Base-by-base conservation (phyloP, 306 rosid species). In the Begonia loranthoides region DNA sequence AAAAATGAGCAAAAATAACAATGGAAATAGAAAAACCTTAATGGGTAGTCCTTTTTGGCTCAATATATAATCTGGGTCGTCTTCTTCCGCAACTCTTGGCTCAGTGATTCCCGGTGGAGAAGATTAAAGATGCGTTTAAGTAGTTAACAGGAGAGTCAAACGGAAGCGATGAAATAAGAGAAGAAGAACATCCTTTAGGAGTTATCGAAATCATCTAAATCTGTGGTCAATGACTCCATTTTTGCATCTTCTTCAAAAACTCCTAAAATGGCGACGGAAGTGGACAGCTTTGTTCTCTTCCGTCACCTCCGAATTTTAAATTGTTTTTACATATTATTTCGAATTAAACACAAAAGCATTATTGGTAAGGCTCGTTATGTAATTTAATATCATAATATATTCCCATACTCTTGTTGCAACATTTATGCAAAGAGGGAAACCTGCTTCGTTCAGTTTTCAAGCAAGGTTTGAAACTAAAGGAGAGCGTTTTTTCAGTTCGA, bases 191-290 rank as follows among this genome's bases (percentile, higher is more conserved):
- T 65, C 76, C 55, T 81, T 64, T 64, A 78, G 81, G 83, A 77
- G 80, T 57, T 71, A 73, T 82, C 84, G 65, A 75, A 82, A 82
- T 71, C 59, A 11, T 72, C 21, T 39, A 74, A 74, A 72, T 66
- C 74, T 49, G 57, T 50, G 88, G 94, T 81, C 93, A 79, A 81
- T 63, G 69, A 46, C 72, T 68, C 67, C 78, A 60, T 70, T 58
- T 59, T 59, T 73, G 12, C 3, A 9, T 41, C 13, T 1, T 41
- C 45, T 12, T 41, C 13, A 9, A 1, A 6, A 41, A 41, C 45
- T 41, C 45, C 45, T 12, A 41, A 41, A 19, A 19, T 19, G 45
- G 45, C 2, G 3, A 41, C 6, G 3, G 45, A 41, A 41, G 13
- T 1, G 45, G 45, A 41, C 45, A 41, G 10, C 45, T 41, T 19